Conservation (phyloP, 176 grass and related monocot genomes). For the Panicum miliaceum region DNA sequence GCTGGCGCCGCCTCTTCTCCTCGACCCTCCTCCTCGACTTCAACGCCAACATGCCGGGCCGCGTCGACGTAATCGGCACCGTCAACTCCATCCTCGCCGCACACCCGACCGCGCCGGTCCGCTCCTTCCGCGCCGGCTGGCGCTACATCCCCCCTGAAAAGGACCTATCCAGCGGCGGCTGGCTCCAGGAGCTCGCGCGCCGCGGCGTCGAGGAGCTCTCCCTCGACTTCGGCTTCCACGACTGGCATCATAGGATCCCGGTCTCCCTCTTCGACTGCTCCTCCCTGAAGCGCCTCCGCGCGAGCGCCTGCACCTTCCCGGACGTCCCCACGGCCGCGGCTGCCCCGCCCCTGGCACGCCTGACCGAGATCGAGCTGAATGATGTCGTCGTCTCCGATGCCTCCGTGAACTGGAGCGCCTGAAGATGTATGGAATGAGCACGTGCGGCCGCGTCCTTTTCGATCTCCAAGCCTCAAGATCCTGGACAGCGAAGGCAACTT, state of each 20-base stretch:
- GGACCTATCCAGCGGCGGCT: background rate
- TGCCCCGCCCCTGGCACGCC: background rate
- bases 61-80: background rate
- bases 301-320: constrained; percentile 8
- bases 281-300: constrained; percentile 23
- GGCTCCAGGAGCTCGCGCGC: constrained; percentile 23
- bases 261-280: constrained; percentile 31
- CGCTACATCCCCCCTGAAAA: background rate
- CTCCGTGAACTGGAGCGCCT: constrained; percentile 26
- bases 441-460: background rate
- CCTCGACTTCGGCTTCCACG: background rate
- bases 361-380: constrained; percentile 5
- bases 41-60: background rate
- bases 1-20: constrained; percentile 36
- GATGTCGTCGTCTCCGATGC: background rate
- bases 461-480: background rate
- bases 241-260: background rate
- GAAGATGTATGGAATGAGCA: background rate
- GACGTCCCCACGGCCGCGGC: constrained; percentile 7
- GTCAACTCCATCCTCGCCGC: constrained; percentile 39
- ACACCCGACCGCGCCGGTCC: constrained; percentile 2
- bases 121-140: constrained; percentile 20
- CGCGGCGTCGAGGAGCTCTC: constrained; percentile 23
- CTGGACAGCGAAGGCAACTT: background rate
- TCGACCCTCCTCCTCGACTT: constrained; percentile 33